Base-by-base conservation (phyloP, 176 grass and related monocot species). In the Miscanthus lutarioriparius region DNA sequence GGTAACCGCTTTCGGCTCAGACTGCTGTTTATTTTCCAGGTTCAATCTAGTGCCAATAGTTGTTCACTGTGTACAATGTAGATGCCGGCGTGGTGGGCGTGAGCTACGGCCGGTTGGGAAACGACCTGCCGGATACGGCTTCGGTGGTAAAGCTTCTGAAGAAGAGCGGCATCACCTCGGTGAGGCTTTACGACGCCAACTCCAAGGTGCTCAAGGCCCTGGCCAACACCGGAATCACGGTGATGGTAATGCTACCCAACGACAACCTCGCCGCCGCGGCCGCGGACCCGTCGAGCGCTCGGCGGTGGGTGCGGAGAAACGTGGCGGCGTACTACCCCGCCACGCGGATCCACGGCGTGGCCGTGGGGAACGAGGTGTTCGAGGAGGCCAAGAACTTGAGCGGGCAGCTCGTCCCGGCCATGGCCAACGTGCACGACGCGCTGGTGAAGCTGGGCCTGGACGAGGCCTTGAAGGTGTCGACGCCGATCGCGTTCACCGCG, bases 311-410 rank as follows among this genome's bases (percentile, higher is more conserved):
- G 28, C 78, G 51, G 68, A 37, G 32, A 6, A 90, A 88, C 25
- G 93, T 95, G 8, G 85, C 85, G 3, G 69, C 68, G 0, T 82
- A 84, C 84, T 78, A 83, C 54, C 93, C 90, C 4, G 78, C 82
- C 14, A 95, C 90, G 16, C 74, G 20, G 72, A 92, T 95, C 75
- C 39, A 81, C 19, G 66, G 70, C 75, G 61, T 95, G 4, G 79
- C 85, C 35, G 90, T 95, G 1, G 93, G 90, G 14, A 95, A 92
- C 44, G 93, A 95, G 79, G 90, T 95, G 45, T 95, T 92, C 70
- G 64, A 25, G 7, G 12, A 25, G 9, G 10, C 69, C 81, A 8
- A 8, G 37, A 71, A 37, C 5, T 4, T 76, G 51, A 53, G 22
- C 0, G 1, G 4, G 59, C 30, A 3, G 61, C 82, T 84, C 1